These are phyloP conservation scores for Chlamydomonas sphaeroides DNA, from an alignment of 139 green algal species.

Conservation along the genomic window DNA sequence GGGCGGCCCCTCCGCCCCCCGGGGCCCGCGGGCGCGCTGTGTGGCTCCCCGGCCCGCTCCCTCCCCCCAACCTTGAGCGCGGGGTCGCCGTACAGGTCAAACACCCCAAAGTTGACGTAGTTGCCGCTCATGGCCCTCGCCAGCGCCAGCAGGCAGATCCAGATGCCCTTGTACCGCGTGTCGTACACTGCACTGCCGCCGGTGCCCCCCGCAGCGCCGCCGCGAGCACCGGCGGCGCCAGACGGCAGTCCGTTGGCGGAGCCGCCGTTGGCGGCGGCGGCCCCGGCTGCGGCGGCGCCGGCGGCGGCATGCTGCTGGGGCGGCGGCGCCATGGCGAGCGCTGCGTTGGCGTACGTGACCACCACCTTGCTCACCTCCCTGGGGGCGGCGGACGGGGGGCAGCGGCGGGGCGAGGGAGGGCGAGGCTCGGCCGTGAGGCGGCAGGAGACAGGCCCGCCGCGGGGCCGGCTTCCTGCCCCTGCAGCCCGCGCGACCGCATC, in stretches of 20 bases:
- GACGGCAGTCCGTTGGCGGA: too few relatives aligned
- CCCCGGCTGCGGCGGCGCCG: background rate
- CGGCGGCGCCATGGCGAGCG: slow-evolving; percentile 52
- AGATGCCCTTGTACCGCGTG: slow-evolving; percentile 94
- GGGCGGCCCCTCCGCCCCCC: too few relatives aligned
- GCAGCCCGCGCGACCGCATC: too few relatives aligned
- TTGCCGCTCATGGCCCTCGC: slow-evolving; percentile 88
- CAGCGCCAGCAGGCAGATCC: slow-evolving; percentile 84
- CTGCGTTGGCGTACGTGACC: slow-evolving; percentile 81
- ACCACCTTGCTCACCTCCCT: slow-evolving; percentile 63
- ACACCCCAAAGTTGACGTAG: slow-evolving; percentile 99
- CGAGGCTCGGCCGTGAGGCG: too few relatives aligned
- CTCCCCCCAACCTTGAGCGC: slow-evolving; percentile 75
- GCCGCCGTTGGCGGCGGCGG: background rate
- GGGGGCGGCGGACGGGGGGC: too few relatives aligned
- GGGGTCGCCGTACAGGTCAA: slow-evolving; percentile 97
- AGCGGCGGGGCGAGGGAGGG: too few relatives aligned
- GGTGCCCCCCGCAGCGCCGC: background rate
- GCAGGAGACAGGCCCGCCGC: too few relatives aligned
- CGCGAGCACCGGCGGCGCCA: too few relatives aligned
- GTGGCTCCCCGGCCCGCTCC: too few relatives aligned
- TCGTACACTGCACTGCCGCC: background rate
- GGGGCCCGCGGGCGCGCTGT: too few relatives aligned
- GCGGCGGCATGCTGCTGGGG: background rate
- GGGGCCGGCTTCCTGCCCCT: too few relatives aligned